These are phyloP conservation scores for Effrenium voratum DNA, from an alignment of 73 alveolate species.

Conservation along the genomic window DNA sequence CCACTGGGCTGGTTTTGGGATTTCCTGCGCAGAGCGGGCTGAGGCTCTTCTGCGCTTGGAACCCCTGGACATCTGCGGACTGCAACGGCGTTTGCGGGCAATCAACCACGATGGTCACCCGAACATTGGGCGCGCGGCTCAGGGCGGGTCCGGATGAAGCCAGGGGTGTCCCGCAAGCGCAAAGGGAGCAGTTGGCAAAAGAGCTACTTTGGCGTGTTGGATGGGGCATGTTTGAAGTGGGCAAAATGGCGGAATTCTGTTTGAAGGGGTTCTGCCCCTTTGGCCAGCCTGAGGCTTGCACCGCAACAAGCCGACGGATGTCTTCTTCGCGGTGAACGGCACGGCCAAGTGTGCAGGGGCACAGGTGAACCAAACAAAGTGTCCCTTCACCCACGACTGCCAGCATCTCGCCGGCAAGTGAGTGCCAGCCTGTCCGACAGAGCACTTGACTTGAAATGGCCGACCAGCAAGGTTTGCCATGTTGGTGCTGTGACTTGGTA, in stretches of 20 bases:
- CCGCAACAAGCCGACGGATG: slow-evolving; percentile 35
- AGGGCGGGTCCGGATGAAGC: background rate
- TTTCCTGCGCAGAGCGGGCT: too few species aligned
- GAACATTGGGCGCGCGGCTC: slow-evolving; percentile 37
- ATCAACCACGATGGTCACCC: slow-evolving; percentile 51
- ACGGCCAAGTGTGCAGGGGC: slow-evolving; percentile 68
- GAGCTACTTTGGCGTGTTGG: too few species aligned
- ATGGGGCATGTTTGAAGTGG: too few species aligned
- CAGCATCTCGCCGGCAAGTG: slow-evolving; percentile 8
- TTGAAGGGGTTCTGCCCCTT: background rate
- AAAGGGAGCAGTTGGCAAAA: too few species aligned
- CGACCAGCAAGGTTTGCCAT: too few species aligned
- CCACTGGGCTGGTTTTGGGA: too few species aligned
- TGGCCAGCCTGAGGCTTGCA: slow-evolving; percentile 3
- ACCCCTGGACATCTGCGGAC: slow-evolving; percentile 30
- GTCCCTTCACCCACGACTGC: slow-evolving; percentile 46
- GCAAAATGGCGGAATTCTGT: too few species aligned
- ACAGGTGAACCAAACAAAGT: slow-evolving; percentile 63
- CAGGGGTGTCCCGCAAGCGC: too few species aligned
- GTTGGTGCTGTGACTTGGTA: too few species aligned
- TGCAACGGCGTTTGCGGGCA: slow-evolving; percentile 38
- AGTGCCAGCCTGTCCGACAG: background rate
- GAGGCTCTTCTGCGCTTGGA: slow-evolving; percentile 89
- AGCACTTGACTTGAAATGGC: background rate
- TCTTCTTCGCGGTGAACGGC: slow-evolving; percentile 49